Percentiles rank a stretch among this genome's conserved stretches.
Conservation (phyloP, 352 stramenopile genomes). For the Thalassiosira sp. region DNA sequence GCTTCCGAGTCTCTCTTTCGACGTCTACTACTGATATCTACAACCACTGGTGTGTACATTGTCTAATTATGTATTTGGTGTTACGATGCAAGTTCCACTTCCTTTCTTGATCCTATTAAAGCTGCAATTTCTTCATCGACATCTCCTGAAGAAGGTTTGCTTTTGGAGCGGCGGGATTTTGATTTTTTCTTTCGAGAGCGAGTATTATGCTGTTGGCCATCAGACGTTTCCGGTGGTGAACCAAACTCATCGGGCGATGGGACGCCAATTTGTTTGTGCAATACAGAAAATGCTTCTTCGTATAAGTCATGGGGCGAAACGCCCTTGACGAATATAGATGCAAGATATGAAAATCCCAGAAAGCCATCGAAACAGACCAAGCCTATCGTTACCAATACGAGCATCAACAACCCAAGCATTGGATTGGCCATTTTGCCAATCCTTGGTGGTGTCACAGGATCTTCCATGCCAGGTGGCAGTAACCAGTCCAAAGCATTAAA, state of each 20-base stretch:
- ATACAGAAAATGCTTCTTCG: slow-evolving; percentile 62
- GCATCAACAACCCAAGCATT: slow-evolving; percentile 63
- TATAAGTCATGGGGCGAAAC: slow-evolving; percentile 59
- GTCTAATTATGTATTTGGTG: too few relatives aligned
- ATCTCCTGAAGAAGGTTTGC: not conserved
- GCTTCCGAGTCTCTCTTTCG: too few relatives aligned
- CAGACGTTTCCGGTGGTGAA: not conserved
- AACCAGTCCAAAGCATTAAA: slow-evolving; percentile 81
- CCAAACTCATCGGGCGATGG: not conserved
- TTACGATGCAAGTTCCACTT: too few relatives aligned
- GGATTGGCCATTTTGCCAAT: slow-evolving; percentile 75
- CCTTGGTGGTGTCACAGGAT: slow-evolving; percentile 32
- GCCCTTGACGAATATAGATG: slow-evolving; percentile 66
- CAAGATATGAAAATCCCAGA: slow-evolving; percentile 79
- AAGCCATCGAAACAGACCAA: slow-evolving; percentile 78
- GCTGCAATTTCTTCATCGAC: slow-evolving; percentile 32
- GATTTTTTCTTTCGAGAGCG: not conserved
- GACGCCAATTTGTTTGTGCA: slow-evolving; percentile 46
- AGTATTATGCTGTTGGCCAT: slow-evolving; percentile 2
- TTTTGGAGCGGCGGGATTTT: not conserved
- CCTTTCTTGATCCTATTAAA: slow-evolving; percentile 6
- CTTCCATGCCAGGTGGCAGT: slow-evolving; percentile 39
- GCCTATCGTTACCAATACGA: slow-evolving; percentile 65
- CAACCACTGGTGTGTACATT: too few relatives aligned
- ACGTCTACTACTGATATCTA: too few relatives aligned